Evolutionary conservation across 257 asterid species (phyloP).

Genomic region (Solanum sejunctum): DNA sequence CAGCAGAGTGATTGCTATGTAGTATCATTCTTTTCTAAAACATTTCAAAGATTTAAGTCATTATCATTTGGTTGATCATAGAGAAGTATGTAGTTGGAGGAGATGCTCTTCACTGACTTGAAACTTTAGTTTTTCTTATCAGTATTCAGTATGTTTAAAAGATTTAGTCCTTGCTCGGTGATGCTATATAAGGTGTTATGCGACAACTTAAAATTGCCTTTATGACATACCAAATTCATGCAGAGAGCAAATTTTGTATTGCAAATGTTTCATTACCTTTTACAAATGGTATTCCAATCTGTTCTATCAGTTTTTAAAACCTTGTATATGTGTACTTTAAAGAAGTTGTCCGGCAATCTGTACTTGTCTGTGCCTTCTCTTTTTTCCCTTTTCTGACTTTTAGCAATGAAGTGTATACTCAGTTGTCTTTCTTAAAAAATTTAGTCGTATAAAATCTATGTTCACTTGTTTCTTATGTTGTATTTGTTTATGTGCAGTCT

Average conservation of each 20-base stretch:
- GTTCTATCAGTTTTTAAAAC: background rate
- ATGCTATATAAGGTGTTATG: background rate
- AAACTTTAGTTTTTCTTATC: background rate
- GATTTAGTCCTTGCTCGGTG: background rate
- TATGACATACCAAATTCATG: background rate
- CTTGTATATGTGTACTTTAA: background rate
- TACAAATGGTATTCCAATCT: background rate
- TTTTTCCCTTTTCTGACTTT: background rate
- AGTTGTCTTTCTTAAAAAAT: background rate
- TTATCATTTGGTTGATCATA: background rate
- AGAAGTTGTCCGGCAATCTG: background rate
- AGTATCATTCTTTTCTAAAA: background rate
- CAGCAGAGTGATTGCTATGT: background rate
- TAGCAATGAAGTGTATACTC: background rate
- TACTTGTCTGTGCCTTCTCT: background rate
- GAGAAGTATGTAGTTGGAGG: background rate
- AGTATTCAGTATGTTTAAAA: background rate
- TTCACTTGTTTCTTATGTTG: background rate
- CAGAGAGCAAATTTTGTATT: background rate
- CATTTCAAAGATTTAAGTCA: background rate
- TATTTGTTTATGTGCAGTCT: constrained; percentile 39
- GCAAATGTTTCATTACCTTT: background rate
- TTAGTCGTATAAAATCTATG: background rate
- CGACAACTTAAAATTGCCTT: background rate
- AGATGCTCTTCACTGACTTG: background rate